Percentiles rank a stretch among this genome's conserved stretches.
Conservation (phyloP, 495 filamentous ascomycete genomes). For the Geopyxis carbonaria region DNA sequence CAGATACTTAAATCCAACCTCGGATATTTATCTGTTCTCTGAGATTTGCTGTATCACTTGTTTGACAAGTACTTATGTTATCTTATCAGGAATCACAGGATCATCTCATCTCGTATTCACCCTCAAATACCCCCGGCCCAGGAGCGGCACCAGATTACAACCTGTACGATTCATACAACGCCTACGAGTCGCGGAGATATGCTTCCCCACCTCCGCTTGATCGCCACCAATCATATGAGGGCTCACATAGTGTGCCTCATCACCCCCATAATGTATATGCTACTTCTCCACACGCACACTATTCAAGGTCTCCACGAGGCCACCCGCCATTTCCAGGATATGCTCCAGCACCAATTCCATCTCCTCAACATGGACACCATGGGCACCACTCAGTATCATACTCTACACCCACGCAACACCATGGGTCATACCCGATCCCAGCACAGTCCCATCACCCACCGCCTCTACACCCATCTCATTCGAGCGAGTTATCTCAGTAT, state of each 20-base stretch:
- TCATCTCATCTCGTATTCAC: no score
- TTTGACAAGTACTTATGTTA: no score
- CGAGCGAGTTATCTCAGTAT: conserved; percentile 21
- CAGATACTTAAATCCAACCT: no score
- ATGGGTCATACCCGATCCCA: conserved; percentile 14
- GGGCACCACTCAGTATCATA: conserved; percentile 12
- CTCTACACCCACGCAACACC: conserved; percentile 21
- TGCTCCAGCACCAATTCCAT: conserved; percentile 12
- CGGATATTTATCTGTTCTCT: no score
- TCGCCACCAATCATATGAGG: conserved; percentile 5
- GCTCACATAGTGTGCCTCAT: conserved; percentile 1
- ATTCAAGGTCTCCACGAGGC: not conserved
- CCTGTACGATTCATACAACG: conserved; percentile 18
- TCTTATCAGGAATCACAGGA: no score
- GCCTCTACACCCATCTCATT: conserved; percentile 13
- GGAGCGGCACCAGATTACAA: conserved; percentile 17
- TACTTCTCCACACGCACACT: conserved; percentile 10
- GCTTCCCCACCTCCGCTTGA: conserved; percentile 16
- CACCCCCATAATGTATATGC: conserved; percentile 6
- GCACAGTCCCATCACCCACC: conserved; percentile 4
- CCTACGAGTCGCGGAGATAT: no score
- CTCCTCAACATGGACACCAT: conserved; percentile 11
- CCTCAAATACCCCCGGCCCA: conserved; percentile 15
- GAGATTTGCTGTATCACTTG: no score
- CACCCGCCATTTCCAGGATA: conserved; percentile 11